Base-by-base conservation (phyloP, 306 rosid species). In the Amphicarpaea edgeworthii region DNA sequence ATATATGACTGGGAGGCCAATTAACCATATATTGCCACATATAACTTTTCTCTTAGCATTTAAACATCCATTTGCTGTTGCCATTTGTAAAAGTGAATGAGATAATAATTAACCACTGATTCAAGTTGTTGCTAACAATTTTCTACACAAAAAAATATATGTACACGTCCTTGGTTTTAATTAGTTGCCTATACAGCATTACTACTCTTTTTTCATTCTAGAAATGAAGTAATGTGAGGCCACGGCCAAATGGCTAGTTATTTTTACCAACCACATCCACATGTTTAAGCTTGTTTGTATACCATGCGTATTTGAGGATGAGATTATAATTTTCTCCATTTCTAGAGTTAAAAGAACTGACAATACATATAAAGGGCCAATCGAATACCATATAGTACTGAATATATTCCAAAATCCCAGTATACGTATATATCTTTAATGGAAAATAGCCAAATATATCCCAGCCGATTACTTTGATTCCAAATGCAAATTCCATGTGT, bases 381-480 rank as follows among this genome's bases (percentile, higher is more conserved):
- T 59, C 60, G 34, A 58, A 69, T 38, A 65, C 37, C 37, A 24
- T 34, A 42, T 47, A 45, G n/a, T 8, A 68, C 24, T 72, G 72
- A 70, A 20, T 61, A 59, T 21, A 78, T 77, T 82, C 81, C 72
- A 58, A 76, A 68, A 72, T 81, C 79, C 76, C 55, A 68, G 79
- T 70, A 11, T 11, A 30, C 24, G 68, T 58, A n/a, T n/a, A n/a
- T n/a, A 81, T 34, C 40, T 34, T 34, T 7, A 34, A 34, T 34
- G 4, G 9, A 34, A 34, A 34, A 34, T 34, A 34, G 40, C 40
- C 40, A 34, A 34, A 34, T 34, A 34, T 34, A 6, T 23, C 58
- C 85, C 81, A 81, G 88, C 86, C 20, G 68, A 82, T 70, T 68
- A 78, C 79, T 72, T 75, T 37, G 37, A 82, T 72, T 41, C 37